A percentile compares a stretch with the other conserved stretches of the same genome.
Evolutionary conservation across 169 alveolate species (phyloP).

Genomic region (Plasmodium cynomolgi): DNA sequence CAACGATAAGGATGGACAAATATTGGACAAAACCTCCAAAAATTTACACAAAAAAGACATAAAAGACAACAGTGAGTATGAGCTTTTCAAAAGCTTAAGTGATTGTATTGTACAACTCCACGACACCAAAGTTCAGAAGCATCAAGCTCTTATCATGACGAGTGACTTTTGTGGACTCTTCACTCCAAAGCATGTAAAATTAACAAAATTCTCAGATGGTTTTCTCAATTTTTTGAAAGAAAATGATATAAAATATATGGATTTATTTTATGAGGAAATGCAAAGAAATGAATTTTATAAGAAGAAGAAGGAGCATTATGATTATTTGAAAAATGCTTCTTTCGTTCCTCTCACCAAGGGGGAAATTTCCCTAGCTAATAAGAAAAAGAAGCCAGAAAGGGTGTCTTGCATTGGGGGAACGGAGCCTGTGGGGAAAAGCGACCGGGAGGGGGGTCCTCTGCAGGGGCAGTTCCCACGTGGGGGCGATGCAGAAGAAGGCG

Average conservation of each 20-base stretch:
- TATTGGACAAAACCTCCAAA: slow-evolving; percentile 8
- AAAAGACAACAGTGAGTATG: slow-evolving; percentile 56
- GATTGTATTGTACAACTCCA: slow-evolving; percentile 64
- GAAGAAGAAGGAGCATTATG: slow-evolving; percentile 63
- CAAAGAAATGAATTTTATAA: slow-evolving; percentile 59
- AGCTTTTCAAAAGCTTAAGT: slow-evolving; percentile 56
- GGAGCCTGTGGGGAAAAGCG: neutral
- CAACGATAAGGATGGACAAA: slow-evolving; percentile 50
- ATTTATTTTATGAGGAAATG: slow-evolving; percentile 61
- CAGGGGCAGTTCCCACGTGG: neutral
- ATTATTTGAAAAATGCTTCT: slow-evolving; percentile 34
- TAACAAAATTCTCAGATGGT: slow-evolving; percentile 46
- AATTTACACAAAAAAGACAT: slow-evolving; percentile 29
- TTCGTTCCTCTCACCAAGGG: slow-evolving; percentile 69
- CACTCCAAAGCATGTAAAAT: slow-evolving; percentile 39
- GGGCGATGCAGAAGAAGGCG: neutral
- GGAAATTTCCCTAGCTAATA: slow-evolving; percentile 63
- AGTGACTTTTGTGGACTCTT: slow-evolving; percentile 62
- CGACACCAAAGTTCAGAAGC: slow-evolving; percentile 35
- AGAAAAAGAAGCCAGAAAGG: neutral
- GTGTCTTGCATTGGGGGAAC: neutral
- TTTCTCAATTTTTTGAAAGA: slow-evolving; percentile 50
- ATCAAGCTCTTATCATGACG: slow-evolving; percentile 72
- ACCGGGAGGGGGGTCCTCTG: neutral
- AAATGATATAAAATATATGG: slow-evolving; percentile 39